Evolutionary conservation across 768 basidiomycete species (phyloP).

Genomic region (Kwoniella dendrophila): DNA sequence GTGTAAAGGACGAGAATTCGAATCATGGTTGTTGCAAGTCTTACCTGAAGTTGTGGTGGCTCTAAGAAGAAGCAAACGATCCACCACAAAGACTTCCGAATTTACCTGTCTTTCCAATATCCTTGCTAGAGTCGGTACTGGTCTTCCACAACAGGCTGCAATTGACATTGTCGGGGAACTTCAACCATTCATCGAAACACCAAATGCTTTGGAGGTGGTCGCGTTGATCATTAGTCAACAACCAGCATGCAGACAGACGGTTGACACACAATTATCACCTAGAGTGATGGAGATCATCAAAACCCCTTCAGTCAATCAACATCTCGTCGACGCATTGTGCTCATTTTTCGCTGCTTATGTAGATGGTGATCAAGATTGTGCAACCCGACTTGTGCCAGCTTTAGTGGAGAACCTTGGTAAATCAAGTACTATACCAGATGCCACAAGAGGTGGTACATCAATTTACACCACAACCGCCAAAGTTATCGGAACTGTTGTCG

Average conservation of each 20-base stretch:
- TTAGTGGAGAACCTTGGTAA: constrained; percentile 72
- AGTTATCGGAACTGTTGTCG: constrained; percentile 81
- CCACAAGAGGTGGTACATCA: constrained; percentile 48
- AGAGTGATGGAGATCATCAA: constrained; percentile 63
- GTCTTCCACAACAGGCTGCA: constrained; percentile 64
- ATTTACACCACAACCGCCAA: constrained; percentile 70
- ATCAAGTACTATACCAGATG: constrained; percentile 55
- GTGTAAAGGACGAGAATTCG: constrained; percentile 49
- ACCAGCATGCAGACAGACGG: constrained; percentile 29
- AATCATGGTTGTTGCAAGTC: constrained; percentile 74
- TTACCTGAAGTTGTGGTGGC: constrained; percentile 75
- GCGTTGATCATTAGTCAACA: constrained; percentile 63
- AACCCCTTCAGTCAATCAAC: constrained; percentile 75
- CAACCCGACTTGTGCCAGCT: constrained; percentile 76
- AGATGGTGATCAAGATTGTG: constrained; percentile 77
- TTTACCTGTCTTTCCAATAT: constrained; percentile 71
- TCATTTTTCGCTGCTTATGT: constrained; percentile 81
- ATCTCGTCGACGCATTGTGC: constrained; percentile 77
- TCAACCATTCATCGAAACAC: constrained; percentile 71
- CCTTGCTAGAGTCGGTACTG: constrained; percentile 37
- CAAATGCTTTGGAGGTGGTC: constrained; percentile 57
- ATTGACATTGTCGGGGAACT: constrained; percentile 71
- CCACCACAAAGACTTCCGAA: constrained; percentile 74
- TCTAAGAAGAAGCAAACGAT: constrained; percentile 75
- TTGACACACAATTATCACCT: constrained; percentile 52